A percentile compares a stretch with the other conserved stretches of the same genome.
These are phyloP conservation scores for Chrysosphaeria jannelii DNA, from an alignment of 2,329 filamentous ascomycete genomes.

Conservation along the genomic window DNA sequence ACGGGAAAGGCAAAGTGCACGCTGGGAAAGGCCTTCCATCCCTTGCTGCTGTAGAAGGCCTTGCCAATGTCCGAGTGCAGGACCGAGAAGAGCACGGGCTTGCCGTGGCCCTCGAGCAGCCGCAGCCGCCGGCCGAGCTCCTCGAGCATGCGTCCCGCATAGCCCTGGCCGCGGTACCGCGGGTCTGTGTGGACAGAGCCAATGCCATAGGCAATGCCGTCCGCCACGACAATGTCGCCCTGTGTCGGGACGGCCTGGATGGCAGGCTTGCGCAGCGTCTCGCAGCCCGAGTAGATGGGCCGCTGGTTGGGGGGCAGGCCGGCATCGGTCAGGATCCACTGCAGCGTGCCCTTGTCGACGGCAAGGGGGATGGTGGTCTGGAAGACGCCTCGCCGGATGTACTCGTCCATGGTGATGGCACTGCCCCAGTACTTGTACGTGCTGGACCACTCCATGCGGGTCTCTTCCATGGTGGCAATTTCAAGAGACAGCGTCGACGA, in stretches of 20 bases:
- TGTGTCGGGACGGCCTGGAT: conserved; percentile 6
- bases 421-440: conserved; percentile 28
- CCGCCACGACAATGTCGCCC: conserved; percentile 6
- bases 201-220: conserved; percentile 40
- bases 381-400: conserved; percentile 26
- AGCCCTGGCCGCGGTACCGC: conserved; percentile 37
- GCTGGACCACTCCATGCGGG: conserved; percentile 19
- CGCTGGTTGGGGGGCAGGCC: conserved; percentile 11
- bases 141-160: conserved; percentile 45
- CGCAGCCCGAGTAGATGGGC: conserved; percentile 30
- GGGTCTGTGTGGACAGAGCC: conserved; percentile 52
- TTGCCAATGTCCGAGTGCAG: conserved; percentile 72
- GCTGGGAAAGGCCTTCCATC: conserved; percentile 50
- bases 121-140: conserved; percentile 22
- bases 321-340: conserved; percentile 31
- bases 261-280: conserved; percentile 29
- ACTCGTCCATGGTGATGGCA: conserved; percentile 20
- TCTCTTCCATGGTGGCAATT: conserved; percentile 25
- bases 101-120: conserved; percentile 8
- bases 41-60: conserved; percentile 44
- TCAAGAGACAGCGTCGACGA: conserved; percentile 16
- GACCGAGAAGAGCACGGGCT: conserved; percentile 33
- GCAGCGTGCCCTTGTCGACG: conserved; percentile 23
- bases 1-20: conserved; percentile 31
- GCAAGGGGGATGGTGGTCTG: conserved; percentile 26